Base-by-base conservation (phyloP, 179 eudicot genomes). In the Spinacia oleracea region DNA sequence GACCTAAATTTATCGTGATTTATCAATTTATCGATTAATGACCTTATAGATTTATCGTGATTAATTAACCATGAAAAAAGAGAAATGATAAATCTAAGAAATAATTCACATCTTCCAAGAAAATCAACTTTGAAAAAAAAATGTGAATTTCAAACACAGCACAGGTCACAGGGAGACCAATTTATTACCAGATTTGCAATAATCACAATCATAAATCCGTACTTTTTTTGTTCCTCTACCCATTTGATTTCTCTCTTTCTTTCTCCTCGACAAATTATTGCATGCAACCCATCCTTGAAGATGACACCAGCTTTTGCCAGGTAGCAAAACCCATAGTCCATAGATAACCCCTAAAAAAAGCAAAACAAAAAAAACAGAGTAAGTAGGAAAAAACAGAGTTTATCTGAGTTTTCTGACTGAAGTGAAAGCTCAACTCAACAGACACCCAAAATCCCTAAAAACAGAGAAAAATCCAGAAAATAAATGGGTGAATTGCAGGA, bases 371-470 rank as follows among this genome's bases (percentile, higher is more conserved):
- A n/a, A 23, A 40, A 42, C 31, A 32, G 25, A 48, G 53, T 21
- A 46, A 59, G 40, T 48, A 73, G 74, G 50, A 68, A 75, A 18
- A 60, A 45, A 66, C 43, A 60, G 73, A 58, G 62, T n/a, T 62
- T 35, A 20, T 35, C 53, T 67, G 32, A 4, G 55, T 9, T 9
- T 59, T 56, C 63, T 63, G 32, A 78, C 77, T 43, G 72, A 74
- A 78, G 70, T 81, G 82, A 86, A 83, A 88, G 78, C 75, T 78
- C 20, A 67, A 56, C 27, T 55, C 60, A 68, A 7, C 58, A 56
- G 32, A 78, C 46, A 73, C 63, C 60, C 78, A 69, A 46, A 74
- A 76, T 63, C 59, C 80, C 72, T 43, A 20, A 74, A 74, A 74
- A 29, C 68, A 11, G 20, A 50, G 16, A 62, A 68, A 78, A 77